These are phyloP conservation scores for Brassica carinata DNA, from an alignment of 345 rosid species.

Conservation along the genomic window DNA sequence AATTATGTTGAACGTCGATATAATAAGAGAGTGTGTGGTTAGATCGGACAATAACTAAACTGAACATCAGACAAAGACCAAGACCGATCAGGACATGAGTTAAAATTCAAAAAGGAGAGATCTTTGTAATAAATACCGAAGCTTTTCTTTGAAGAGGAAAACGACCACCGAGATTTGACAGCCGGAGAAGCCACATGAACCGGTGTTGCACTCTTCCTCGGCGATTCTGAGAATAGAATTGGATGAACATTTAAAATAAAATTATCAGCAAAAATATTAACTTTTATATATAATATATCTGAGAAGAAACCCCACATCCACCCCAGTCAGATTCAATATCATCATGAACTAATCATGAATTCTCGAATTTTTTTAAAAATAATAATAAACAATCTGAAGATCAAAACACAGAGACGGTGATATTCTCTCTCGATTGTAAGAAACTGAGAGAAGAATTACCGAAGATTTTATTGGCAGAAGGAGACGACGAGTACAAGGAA, in stretches of 20 bases:
- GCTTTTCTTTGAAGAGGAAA: constrained; percentile 33
- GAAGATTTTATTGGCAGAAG: constrained; percentile 18
- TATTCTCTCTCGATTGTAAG: background rate
- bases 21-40: background rate
- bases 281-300: background rate
- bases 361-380: background rate
- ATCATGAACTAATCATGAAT: constrained; percentile 32
- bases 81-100: background rate
- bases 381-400: background rate
- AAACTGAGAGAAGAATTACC: constrained; percentile 1
- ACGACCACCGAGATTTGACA: constrained; percentile 41
- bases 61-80: background rate
- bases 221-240: constrained; percentile 31
- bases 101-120: background rate
- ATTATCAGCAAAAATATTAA: background rate
- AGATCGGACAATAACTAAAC: constrained; percentile 15
- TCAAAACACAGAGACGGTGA: constrained; percentile 5
- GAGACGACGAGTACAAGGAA: constrained; percentile 9
- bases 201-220: constrained; percentile 26
- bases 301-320: constrained; percentile 22
- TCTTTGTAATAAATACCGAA: background rate
- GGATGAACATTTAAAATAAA: background rate
- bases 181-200: constrained; percentile 22
- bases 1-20: background rate
- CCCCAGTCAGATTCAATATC: constrained; percentile 22